Evolutionary conservation across 2,329 filamentous ascomycete species (phyloP).

Genomic region (Penicillium sp.): DNA sequence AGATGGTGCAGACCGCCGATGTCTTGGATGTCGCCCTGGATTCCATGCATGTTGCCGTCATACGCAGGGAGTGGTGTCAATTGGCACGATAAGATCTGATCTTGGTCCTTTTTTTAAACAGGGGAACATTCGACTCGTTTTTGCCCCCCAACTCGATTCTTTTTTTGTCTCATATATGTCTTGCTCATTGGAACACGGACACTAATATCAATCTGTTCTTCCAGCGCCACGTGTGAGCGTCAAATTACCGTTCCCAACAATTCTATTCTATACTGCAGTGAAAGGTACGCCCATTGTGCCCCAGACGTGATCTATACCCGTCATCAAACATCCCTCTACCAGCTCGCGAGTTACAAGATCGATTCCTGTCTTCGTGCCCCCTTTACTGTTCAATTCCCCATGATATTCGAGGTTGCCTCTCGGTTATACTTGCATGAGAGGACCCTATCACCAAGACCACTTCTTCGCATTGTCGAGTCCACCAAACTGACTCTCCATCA

Average conservation of each 20-base stretch:
- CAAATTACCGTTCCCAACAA: slow-evolving; percentile 58
- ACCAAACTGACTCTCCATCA: slow-evolving; percentile 12
- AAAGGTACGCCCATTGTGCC: slow-evolving; percentile 43
- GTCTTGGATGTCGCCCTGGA: slow-evolving; percentile 1
- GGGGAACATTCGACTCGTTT: background rate
- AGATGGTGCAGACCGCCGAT: background rate
- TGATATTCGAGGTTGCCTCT: no score
- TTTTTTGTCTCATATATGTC: background rate
- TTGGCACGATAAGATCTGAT: no score
- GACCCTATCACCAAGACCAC: no score
- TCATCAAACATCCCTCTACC: background rate
- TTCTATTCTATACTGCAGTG: slow-evolving; percentile 58
- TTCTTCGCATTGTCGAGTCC: background rate
- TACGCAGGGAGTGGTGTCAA: background rate
- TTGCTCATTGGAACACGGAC: slow-evolving; percentile 7
- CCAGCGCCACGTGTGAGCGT: slow-evolving; percentile 59
- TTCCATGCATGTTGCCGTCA: slow-evolving; percentile 15
- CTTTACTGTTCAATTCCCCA: background rate
- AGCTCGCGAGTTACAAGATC: background rate
- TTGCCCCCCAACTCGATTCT: no score
- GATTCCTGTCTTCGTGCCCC: background rate
- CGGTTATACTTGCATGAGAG: no score
- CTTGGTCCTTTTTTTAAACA: no score
- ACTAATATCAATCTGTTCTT: slow-evolving; percentile 4
- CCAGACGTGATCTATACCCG: background rate